These are phyloP conservation scores for Xylaria sp. DNA, from an alignment of 2,329 filamentous ascomycete genomes.

Conservation along the genomic window DNA sequence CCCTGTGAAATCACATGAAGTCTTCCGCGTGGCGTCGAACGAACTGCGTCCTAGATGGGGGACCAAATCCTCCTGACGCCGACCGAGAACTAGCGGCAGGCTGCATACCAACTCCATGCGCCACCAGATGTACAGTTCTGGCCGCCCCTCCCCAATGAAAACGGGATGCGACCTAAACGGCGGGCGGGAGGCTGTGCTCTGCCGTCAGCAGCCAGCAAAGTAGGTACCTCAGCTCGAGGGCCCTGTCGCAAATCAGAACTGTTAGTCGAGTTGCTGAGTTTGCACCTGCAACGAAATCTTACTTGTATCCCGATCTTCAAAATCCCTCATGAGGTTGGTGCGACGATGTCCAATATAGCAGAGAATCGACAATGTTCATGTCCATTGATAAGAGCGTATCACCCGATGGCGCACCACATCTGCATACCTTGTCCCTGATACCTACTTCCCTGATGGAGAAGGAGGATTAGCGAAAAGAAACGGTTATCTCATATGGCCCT, in stretches of 20 bases:
- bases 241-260: constrained; percentile 23
- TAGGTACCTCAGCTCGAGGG: constrained; percentile 20
- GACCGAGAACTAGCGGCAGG: constrained; percentile 30
- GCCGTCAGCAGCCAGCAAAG: constrained; percentile 9
- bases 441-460: neutral
- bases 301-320: constrained; percentile 24
- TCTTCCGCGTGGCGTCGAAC: constrained; percentile 16
- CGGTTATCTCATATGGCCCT: neutral
- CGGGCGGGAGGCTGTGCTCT: constrained; percentile 10
- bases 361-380: constrained; percentile 2
- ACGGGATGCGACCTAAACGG: constrained; percentile 8
- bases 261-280: constrained; percentile 17
- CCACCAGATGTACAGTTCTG: neutral
- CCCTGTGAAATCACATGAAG: neutral
- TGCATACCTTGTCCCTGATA: constrained; percentile 15
- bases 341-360: neutral
- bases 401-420: constrained; percentile 25
- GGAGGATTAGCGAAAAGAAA: constrained; percentile 5
- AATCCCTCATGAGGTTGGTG: neutral
- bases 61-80: constrained; percentile 6
- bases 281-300: constrained; percentile 32
- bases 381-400: constrained; percentile 17
- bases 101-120: constrained; percentile 21
- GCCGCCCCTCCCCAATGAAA: neutral
- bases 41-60: neutral